Evolutionary conservation across 2,329 filamentous ascomycete genomes (phyloP).

Genomic region (Curvularia sp.): DNA sequence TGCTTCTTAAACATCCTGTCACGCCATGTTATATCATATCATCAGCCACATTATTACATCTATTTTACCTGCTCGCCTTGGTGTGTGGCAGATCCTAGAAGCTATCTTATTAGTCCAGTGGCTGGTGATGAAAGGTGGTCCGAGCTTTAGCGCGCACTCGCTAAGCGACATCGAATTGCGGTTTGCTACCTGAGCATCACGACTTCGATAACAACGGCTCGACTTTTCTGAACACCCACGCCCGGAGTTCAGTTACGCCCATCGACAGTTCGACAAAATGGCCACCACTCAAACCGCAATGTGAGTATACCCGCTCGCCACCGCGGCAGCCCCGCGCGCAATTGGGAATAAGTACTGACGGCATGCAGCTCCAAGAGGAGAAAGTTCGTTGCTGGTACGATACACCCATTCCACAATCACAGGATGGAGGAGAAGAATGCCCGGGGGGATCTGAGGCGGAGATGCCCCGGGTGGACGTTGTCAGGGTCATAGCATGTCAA

Average conservation of each 20-base stretch:
- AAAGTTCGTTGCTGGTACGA: slow-evolving; percentile 65
- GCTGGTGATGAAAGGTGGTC: slow-evolving; percentile 14
- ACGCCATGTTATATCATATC: neutral
- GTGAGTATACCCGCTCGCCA: slow-evolving; percentile 38
- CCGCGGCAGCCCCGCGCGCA: slow-evolving; percentile 12
- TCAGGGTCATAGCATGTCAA: slow-evolving; percentile 1
- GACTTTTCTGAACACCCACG: slow-evolving; percentile 43
- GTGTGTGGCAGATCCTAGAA: neutral
- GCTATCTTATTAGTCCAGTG: slow-evolving; percentile 16
- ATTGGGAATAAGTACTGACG: slow-evolving; percentile 34
- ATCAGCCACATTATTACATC: neutral
- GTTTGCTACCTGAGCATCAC: slow-evolving; percentile 25
- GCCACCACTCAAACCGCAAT: slow-evolving; percentile 53
- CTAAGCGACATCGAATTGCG: slow-evolving; percentile 23
- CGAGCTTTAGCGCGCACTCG: slow-evolving; percentile 17
- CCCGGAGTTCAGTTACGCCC: slow-evolving; percentile 47
- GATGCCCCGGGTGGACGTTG: neutral
- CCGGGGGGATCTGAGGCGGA: neutral
- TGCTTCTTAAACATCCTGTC: neutral
- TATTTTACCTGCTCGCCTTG: neutral
- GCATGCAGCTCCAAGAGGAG: slow-evolving; percentile 79
- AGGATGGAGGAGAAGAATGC: slow-evolving; percentile 12
- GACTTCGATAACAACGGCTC: slow-evolving; percentile 43
- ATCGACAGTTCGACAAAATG: slow-evolving; percentile 50
- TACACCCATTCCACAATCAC: slow-evolving; percentile 29